Conservation (phyloP, 768 basidiomycete genomes). For the Russula virescens region DNA sequence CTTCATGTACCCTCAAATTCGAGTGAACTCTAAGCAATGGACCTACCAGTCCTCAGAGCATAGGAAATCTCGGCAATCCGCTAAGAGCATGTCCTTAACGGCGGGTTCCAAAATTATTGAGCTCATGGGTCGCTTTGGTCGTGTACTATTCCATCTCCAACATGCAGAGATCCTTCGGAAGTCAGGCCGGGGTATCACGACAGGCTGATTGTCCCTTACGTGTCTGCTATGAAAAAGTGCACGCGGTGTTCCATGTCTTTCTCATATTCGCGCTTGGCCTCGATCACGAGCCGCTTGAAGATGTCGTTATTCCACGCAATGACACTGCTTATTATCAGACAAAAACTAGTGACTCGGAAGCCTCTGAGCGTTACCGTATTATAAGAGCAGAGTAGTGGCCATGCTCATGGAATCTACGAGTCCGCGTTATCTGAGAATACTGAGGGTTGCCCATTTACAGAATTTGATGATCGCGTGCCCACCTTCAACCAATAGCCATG, state of each 20-base stretch:
- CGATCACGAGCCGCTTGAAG: constrained; percentile 77
- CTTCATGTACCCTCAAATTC: constrained; percentile 9
- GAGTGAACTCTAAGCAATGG: constrained; percentile 12
- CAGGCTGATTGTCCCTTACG: constrained; percentile 47
- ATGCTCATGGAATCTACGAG: constrained; percentile 70
- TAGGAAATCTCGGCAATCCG: constrained; percentile 82
- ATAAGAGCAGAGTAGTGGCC: constrained; percentile 72
- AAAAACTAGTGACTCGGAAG: constrained; percentile 24
- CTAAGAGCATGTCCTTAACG: constrained; percentile 85
- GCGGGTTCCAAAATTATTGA: constrained; percentile 89
- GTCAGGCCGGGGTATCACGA: constrained; percentile 9
- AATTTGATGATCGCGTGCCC: constrained; percentile 26
- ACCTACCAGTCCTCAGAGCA: constrained; percentile 80
- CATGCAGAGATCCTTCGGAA: constrained; percentile 54
- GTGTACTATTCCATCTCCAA: constrained; percentile 86
- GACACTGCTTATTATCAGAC: constrained; percentile 44
- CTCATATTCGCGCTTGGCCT: constrained; percentile 85
- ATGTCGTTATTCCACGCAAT: constrained; percentile 86
- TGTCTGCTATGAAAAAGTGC: constrained; percentile 84
- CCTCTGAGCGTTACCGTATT: constrained; percentile 52
- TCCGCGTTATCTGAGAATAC: constrained; percentile 62
- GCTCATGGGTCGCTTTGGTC: constrained; percentile 85
- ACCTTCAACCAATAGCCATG: constrained; percentile 84
- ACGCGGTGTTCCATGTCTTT: constrained; percentile 89
- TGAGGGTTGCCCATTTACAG: constrained; percentile 19